Evolutionary conservation across 2,329 filamentous ascomycete genomes (phyloP).

Genomic region (Cladosporium halotolerans): DNA sequence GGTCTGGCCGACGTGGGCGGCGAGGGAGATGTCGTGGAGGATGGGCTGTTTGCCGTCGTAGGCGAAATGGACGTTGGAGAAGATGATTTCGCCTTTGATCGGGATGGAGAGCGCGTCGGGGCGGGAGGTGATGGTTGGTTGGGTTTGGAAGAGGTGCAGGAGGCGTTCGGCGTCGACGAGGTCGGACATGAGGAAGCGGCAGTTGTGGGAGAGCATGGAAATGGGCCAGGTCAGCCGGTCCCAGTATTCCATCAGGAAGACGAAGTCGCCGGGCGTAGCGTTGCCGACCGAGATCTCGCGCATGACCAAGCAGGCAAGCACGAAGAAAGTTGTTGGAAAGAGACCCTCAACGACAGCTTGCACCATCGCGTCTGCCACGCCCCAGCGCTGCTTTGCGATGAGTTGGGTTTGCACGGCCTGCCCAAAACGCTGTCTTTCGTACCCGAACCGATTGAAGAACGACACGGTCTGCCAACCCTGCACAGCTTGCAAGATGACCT

Average conservation of each 20-base stretch:
- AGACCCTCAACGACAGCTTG: neutral
- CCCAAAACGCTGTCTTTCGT: slow-evolving; percentile 3
- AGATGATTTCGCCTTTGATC: slow-evolving; percentile 47
- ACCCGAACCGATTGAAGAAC: slow-evolving; percentile 38
- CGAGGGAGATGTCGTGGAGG: slow-evolving; percentile 45
- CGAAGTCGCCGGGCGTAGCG: slow-evolving; percentile 47
- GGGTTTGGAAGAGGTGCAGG: slow-evolving; percentile 51
- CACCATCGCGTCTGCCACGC: neutral
- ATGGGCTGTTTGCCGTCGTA: slow-evolving; percentile 51
- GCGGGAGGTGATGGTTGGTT: slow-evolving; percentile 49
- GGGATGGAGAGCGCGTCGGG: slow-evolving; percentile 41
- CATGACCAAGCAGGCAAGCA: slow-evolving; percentile 8
- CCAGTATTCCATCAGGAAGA: slow-evolving; percentile 63
- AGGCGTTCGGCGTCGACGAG: slow-evolving; percentile 62
- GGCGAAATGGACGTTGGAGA: slow-evolving; percentile 49
- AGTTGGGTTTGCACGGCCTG: slow-evolving; percentile 3
- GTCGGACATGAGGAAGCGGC: slow-evolving; percentile 21
- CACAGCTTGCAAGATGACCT: slow-evolving; percentile 27
- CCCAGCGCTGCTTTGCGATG: neutral
- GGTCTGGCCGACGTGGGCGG: slow-evolving; percentile 47
- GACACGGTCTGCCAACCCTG: slow-evolving; percentile 50
- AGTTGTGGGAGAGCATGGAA: slow-evolving; percentile 39
- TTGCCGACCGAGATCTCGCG: neutral
- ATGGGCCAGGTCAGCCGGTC: slow-evolving; percentile 46
- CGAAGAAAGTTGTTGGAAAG: slow-evolving; percentile 3